A percentile compares a stretch with the other conserved stretches of the same genome.
These are phyloP conservation scores for Talaromyces borbonicus DNA, from an alignment of 495 filamentous ascomycete species.

Conservation along the genomic window DNA sequence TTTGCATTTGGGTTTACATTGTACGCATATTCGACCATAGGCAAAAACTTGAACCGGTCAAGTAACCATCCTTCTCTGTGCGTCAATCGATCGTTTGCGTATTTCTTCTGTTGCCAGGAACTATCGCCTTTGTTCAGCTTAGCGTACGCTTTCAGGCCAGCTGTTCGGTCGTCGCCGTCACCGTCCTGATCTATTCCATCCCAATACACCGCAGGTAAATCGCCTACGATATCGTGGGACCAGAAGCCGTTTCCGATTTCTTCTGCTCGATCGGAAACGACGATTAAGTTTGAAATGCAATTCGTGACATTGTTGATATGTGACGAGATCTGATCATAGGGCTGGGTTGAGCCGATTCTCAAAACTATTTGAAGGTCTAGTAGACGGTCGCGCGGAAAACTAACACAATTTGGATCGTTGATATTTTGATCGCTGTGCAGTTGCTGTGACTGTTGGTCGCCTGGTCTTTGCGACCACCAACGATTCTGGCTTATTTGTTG, in stretches of 20 bases:
- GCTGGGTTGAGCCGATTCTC: slow-evolving; percentile 29
- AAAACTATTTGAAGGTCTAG: slow-evolving; percentile 27
- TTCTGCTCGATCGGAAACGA: slow-evolving; percentile 34
- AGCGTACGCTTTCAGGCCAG: slow-evolving; percentile 15
- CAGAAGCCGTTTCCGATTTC: slow-evolving; percentile 14
- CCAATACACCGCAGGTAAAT: slow-evolving; percentile 21
- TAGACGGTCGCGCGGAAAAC: slow-evolving; percentile 25
- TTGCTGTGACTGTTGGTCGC: background rate
- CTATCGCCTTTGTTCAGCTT: slow-evolving; percentile 13
- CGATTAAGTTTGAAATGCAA: slow-evolving; percentile 31
- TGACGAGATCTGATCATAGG: slow-evolving; percentile 18
- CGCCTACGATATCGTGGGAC: slow-evolving; percentile 31
- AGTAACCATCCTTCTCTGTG: slow-evolving; percentile 39
- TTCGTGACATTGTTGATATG: slow-evolving; percentile 26
- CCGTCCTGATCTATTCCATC: slow-evolving; percentile 1
- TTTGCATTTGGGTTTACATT: slow-evolving; percentile 38
- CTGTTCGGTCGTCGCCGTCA: background rate
- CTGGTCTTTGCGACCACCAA: slow-evolving; percentile 1
- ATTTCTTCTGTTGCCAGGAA: background rate
- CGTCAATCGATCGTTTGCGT: slow-evolving; percentile 4
- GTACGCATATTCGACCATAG: slow-evolving; percentile 49
- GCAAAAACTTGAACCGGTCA: slow-evolving; percentile 58
- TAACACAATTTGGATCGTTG: slow-evolving; percentile 18
- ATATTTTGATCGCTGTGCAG: background rate
- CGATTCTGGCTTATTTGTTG: background rate